Evolutionary conservation across 2,329 filamentous ascomycete genomes (phyloP).

Genomic region (Pestalotiopsis sp.): DNA sequence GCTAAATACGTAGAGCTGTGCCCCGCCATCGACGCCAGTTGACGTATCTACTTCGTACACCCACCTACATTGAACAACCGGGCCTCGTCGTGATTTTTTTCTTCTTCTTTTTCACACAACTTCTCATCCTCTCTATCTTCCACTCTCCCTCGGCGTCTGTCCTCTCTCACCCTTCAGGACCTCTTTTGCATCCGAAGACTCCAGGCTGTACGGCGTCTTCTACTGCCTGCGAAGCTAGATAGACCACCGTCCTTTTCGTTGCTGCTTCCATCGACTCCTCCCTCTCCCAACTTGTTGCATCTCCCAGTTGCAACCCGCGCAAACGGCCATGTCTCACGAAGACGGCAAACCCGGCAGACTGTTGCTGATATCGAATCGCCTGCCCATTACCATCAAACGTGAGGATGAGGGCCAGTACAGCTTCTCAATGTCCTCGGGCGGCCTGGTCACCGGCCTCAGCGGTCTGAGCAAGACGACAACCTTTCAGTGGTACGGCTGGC

Average conservation of each 20-base stretch:
- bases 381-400: slow-evolving; percentile 96
- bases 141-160: neutral
- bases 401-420: slow-evolving; percentile 88
- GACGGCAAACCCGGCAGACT: slow-evolving; percentile 51
- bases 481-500: slow-evolving; percentile 99
- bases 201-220: neutral
- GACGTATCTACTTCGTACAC: neutral
- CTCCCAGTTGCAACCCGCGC: neutral
- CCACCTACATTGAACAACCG: neutral
- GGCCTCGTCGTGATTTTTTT: neutral
- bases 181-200: too few relatives aligned
- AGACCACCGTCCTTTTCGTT: neutral
- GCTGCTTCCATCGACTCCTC: neutral
- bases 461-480: slow-evolving; percentile 89
- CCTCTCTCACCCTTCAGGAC: neutral
- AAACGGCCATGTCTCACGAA: slow-evolving; percentile 3
- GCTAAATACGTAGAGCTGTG: neutral
- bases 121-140: neutral
- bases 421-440: slow-evolving; percentile 96
- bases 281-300: neutral
- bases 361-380: slow-evolving; percentile 88
- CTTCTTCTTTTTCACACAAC: neutral
- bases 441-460: slow-evolving; percentile 89
- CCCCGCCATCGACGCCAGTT: neutral
- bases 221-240: neutral